Conservation (phyloP, 2,329 filamentous ascomycete species). For the Cyclaneusma minus region DNA sequence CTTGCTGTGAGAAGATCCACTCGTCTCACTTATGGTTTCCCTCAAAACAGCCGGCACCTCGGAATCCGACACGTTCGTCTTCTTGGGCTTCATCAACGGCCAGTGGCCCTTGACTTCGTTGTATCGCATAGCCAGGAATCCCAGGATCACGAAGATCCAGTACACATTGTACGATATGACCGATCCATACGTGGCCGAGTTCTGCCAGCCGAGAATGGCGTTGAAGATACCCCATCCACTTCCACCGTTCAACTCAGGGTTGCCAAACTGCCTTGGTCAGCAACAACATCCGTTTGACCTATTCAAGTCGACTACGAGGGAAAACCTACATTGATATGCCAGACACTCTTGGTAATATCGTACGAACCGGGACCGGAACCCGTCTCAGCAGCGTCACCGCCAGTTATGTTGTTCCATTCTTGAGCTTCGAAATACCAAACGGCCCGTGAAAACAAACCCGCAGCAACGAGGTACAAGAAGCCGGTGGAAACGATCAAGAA, state of each 20-base stretch:
- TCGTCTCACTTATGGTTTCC: no score
- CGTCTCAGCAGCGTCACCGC: slow-evolving; percentile 40
- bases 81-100: slow-evolving; percentile 25
- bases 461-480: slow-evolving; percentile 70
- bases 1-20: no score
- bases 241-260: slow-evolving; percentile 53
- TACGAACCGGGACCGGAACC: slow-evolving; percentile 61
- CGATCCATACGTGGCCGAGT: slow-evolving; percentile 76
- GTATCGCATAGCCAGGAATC: slow-evolving; percentile 50
- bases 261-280: slow-evolving; percentile 60
- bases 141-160: slow-evolving; percentile 58
- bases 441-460: slow-evolving; percentile 63
- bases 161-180: slow-evolving; percentile 81
- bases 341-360: slow-evolving; percentile 62
- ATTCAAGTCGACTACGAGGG: not conserved
- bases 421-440: slow-evolving; percentile 63
- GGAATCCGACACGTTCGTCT: slow-evolving; percentile 23
- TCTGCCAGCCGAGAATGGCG: slow-evolving; percentile 72
- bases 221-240: slow-evolving; percentile 83
- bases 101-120: slow-evolving; percentile 40
- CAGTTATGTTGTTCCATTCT: slow-evolving; percentile 36
- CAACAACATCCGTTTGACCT: no score
- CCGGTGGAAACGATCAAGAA: slow-evolving; percentile 76
- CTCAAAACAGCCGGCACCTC: no score
- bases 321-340: slow-evolving; percentile 60